Base-by-base conservation (phyloP, 805 yeast genomes). In the Yarrowia deformans region DNA sequence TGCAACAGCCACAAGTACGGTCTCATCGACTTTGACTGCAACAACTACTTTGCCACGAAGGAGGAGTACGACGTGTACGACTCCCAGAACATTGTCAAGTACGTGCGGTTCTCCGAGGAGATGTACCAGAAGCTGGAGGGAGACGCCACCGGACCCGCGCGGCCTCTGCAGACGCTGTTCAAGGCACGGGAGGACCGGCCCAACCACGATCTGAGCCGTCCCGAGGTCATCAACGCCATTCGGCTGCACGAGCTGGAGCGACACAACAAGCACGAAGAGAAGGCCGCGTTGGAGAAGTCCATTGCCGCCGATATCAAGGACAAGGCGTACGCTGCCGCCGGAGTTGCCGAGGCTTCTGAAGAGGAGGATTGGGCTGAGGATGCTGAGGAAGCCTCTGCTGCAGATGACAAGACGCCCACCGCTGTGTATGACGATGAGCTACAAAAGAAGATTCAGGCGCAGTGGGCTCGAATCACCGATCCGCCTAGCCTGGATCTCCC, bases 31-130 rank as follows among this genome's bases (percentile, higher is more conserved):
- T 67, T 69, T 46, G 29, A 18, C 23, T 70, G 72, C 50, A 42
- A 50, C 9, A 14, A 39, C n/a, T 67, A 70, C 37, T 35, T 69
- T 4, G 32, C 8, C 1, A 45, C 58, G 10, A 4, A 18, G 9
- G 55, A 66, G 16, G 63, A 66, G 54, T 60, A 52, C 55, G 16
- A 18, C 3, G 45, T 32, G 32, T 69, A 70, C 37, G 72, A 70
- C 55, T 39, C 48, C 2, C 68, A 63, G 23, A 46, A 63, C 56
- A 63, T 63, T 39, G 68, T 63, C 46, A 63, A 63, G 46, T 63
- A 63, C 39, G 68, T 63, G 46, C 16, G n/a, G 5, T 63, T 63
- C 48, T 37, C 56, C 14, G 68, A 63, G 56, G 68, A 48, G 16
- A 63, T 63, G 68, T 63, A 63, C 56, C 56, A 63, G 48, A 63